Base-by-base conservation (phyloP, 768 basidiomycete species). In the Mycena pura region DNA sequence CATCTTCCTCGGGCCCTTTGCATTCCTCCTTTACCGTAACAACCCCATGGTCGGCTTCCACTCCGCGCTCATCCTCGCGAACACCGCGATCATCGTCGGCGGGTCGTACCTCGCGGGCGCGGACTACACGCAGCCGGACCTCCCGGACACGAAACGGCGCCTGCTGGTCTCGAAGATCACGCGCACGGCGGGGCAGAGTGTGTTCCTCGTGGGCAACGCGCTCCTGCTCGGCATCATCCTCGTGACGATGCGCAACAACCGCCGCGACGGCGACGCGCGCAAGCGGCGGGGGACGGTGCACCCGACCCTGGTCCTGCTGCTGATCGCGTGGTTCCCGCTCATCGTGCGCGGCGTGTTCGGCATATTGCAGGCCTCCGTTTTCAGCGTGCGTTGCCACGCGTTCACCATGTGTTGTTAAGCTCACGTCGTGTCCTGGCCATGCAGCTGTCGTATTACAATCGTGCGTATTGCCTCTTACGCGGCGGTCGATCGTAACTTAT, bases 401-500 rank as follows among this genome's bases (percentile, higher is more conserved):
- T 25, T 8, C 3, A 27, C 6, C 0, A 3, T 11, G 19, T 11
- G n/a, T 25, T 3, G 14, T 15, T 13, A n/a, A 6, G n/a, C 27
- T 27, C 50, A 28, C 24, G 46, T 19, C n/a, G n/a, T n/a, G n/a
- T 8, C 19, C 47, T 29, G n/a, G 6, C n/a, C 3, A n/a, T 3
- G n/a, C 34, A 61, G 60, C 57, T 64, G 2, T 64, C 62, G 9
- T 64, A 64, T 13, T 64, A 50, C 46, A 55, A 64, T 31, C 41
- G 60, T 56, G 15, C 28, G 51, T 53, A 19, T 8, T 14, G 2
- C n/a, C 11, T 24, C 19, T 13, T 22, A 10, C 24, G 10, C 10
- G 34, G 17, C 28, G 7, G 9, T 14, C 17, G 10, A 28, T 14
- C 24, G 22, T 55, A 11, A 59, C 10, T 5, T 31, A 15, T 19